Evolutionary conservation across 257 asterid species (phyloP), one percentile per base, ranked within the genome.

Genomic region (Solanum virginianum): DNA sequence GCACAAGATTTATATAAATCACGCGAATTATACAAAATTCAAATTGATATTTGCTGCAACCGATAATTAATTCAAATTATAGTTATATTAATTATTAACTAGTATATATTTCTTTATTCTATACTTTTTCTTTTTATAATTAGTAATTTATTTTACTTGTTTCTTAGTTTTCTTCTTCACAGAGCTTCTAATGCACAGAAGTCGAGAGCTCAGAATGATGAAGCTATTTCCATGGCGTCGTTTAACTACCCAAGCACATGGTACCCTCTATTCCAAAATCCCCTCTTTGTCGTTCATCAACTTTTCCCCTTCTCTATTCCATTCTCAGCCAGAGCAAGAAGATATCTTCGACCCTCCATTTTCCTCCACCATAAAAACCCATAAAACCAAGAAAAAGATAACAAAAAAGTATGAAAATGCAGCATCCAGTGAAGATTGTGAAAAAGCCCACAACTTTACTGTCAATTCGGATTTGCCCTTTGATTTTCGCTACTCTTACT

Each of bases 401-500:
- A 47, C 51, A 75, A 80, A 29, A 85, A 49, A 22, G 18, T 77
- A 84, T 81, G 85, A 81, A 24, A 74, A 84, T 14, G 70, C 83
- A 11, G 84, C 86, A 70, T 79, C 84, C 3, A 70, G 18, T 5
- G 71, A 56, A 39, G 59, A 39, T 80, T 49, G 86, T 59, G 49
- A 51, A 43, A 84, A 45, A 15, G 74, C 45, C 26, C 74, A 49
- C 10, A 26, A 62, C n/a, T 68, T 85, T 53, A 91, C 88, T 49
- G 86, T 85, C 49, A 91, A 87, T 11, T 88, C 96, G 16, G 92
- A 92, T 8, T 47, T 96, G 68, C 96, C 95, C 54, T 96, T 96
- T 51, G 99, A 96, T 89, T 96, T 92, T 87, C 91, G 92, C 72
- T 92, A 93, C 91, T 94, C 99, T 59, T 96, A 94, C 89, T 93